Conservation (phyloP, 1,139 yeast genomes). For the Nakaseomyces delphensis region DNA sequence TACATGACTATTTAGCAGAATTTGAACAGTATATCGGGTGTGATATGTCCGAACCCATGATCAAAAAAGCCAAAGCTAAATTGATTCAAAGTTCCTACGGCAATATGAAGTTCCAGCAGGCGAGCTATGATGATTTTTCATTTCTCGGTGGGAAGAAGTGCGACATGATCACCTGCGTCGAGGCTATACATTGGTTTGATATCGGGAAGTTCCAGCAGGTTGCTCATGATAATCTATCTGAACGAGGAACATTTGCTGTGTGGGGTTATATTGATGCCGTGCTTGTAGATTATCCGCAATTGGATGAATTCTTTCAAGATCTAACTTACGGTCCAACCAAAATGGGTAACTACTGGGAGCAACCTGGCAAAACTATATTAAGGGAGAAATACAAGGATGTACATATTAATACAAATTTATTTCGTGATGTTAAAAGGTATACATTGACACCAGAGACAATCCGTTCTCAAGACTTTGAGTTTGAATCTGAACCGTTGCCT, state of each 20-base stretch:
- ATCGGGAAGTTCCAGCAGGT: slow-evolving; percentile 44
- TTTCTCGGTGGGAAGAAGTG: slow-evolving; percentile 30
- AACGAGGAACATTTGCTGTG: slow-evolving; percentile 56
- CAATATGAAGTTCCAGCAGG: neutral
- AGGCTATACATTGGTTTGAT: slow-evolving; percentile 71
- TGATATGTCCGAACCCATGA: slow-evolving; percentile 59
- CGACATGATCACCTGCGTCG: slow-evolving; percentile 63
- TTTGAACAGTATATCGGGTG: slow-evolving; percentile 45
- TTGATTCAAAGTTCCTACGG: neutral
- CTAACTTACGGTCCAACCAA: slow-evolving; percentile 35
- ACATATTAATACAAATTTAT: slow-evolving; percentile 36
- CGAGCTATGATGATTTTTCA: slow-evolving; percentile 20
- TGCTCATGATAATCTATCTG: slow-evolving; percentile 43
- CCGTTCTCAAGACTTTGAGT: slow-evolving; percentile 10
- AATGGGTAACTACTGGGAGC: slow-evolving; percentile 64
- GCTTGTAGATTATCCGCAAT: slow-evolving; percentile 34
- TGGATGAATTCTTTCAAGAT: slow-evolving; percentile 34
- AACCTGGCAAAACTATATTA: slow-evolving; percentile 55
- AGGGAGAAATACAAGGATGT: slow-evolving; percentile 38
- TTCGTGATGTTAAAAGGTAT: slow-evolving; percentile 35
- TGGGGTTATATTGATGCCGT: slow-evolving; percentile 74
- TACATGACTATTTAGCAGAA: slow-evolving; percentile 36
- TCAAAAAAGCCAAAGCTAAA: slow-evolving; percentile 36
- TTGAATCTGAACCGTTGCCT: slow-evolving; percentile 30
- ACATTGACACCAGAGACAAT: slow-evolving; percentile 33